These are phyloP conservation scores for Microsporum audouinii DNA, from an alignment of 2,329 filamentous ascomycete species.

Conservation along the genomic window DNA sequence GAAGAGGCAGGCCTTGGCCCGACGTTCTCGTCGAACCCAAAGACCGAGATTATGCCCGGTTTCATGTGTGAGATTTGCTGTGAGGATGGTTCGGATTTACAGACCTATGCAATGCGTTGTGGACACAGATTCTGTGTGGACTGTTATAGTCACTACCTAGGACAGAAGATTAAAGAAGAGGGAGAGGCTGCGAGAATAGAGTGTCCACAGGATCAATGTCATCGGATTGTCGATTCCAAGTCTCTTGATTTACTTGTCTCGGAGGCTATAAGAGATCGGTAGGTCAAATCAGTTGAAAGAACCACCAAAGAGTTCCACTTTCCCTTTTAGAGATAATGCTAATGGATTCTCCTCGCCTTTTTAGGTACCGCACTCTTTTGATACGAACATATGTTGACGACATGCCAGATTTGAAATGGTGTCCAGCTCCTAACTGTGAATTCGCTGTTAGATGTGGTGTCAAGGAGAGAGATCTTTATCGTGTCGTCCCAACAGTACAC, in stretches of 20 bases:
- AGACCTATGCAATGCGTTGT: slow-evolving; percentile 90
- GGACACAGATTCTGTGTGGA: slow-evolving; percentile 85
- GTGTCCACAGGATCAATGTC: slow-evolving; percentile 79
- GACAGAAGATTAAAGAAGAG: slow-evolving; percentile 87
- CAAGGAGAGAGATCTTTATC: slow-evolving; percentile 75
- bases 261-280: slow-evolving; percentile 46
- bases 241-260: slow-evolving; percentile 67
- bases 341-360: slow-evolving; percentile 6
- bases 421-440: slow-evolving; percentile 90
- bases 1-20: slow-evolving; percentile 73
- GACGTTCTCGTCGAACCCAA: slow-evolving; percentile 50
- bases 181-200: slow-evolving; percentile 91
- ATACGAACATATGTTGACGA: slow-evolving; percentile 95
- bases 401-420: slow-evolving; percentile 93
- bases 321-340: slow-evolving; percentile 7
- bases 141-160: slow-evolving; percentile 84
- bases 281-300: slow-evolving; percentile 14
- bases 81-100: slow-evolving; percentile 64
- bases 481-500: slow-evolving; percentile 77
- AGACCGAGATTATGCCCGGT: slow-evolving; percentile 57
- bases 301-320: slow-evolving; percentile 8
- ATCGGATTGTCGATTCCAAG: slow-evolving; percentile 79
- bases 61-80: slow-evolving; percentile 96
- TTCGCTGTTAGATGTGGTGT: slow-evolving; percentile 83
- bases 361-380: slow-evolving; percentile 70